These are phyloP conservation scores for Gremmenia infestans DNA, from an alignment of 2,329 filamentous ascomycete species.

Conservation along the genomic window DNA sequence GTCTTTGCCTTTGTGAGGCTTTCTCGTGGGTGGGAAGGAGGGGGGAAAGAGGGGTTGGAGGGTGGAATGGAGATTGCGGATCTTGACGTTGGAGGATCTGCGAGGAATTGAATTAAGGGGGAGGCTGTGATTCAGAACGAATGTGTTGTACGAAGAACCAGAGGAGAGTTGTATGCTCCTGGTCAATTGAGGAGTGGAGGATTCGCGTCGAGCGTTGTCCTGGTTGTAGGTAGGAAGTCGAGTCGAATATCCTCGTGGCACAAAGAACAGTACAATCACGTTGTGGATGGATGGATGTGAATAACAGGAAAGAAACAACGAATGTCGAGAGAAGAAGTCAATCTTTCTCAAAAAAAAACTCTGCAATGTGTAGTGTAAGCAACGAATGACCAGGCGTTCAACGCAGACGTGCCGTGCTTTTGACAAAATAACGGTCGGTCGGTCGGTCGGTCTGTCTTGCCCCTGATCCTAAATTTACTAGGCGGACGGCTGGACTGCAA, in stretches of 20 bases:
- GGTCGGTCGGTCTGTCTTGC: too few relatives aligned
- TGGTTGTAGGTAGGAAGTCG: not conserved
- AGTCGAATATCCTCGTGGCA: not conserved
- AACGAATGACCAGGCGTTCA: too few relatives aligned
- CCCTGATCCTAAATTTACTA: too few relatives aligned
- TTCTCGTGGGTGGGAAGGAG: not conserved
- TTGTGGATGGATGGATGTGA: not conserved
- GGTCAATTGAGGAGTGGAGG: too few relatives aligned
- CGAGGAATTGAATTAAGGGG: not conserved
- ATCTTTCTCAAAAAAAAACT: too few relatives aligned
- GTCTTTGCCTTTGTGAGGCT: not conserved
- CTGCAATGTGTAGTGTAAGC: too few relatives aligned
- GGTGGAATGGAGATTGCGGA: not conserved
- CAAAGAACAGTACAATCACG: not conserved
- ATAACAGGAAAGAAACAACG: not conserved
- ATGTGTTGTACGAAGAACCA: not conserved
- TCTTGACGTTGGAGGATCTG: not conserved
- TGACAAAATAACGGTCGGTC: too few relatives aligned
- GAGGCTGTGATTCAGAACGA: not conserved
- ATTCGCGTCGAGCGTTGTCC: conserved; percentile 16
- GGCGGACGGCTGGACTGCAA: too few relatives aligned
- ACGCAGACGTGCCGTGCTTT: too few relatives aligned
- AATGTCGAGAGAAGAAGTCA: not conserved
- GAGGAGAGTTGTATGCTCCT: not conserved
- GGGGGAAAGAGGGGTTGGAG: conserved; percentile 3